Base-by-base conservation (phyloP, 441 rosid genomes). In the Viola pubescens region DNA sequence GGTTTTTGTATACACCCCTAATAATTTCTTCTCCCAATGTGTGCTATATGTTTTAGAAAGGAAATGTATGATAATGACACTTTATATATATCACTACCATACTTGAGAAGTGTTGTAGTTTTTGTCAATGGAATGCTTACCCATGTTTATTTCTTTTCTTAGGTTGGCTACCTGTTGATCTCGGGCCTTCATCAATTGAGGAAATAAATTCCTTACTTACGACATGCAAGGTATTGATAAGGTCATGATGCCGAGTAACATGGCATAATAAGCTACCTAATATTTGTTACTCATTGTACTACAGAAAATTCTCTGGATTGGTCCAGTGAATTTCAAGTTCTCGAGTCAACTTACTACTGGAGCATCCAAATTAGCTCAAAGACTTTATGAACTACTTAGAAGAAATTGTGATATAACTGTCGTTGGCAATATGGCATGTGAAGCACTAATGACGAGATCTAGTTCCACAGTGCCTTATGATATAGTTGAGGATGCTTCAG, bases 151-250 rank as follows among this genome's bases (percentile, higher is more conserved):
- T 68, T 57, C 41, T 66, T 67, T 26, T 26, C 34, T 58, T 77
- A 87, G 90, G 88, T 73, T 82, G 83, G 85, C 68, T 61, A 48
- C 90, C 87, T 39, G 76, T 82, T 64, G 94, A 84, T 78, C 69
- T 84, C 60, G 94, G 90, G 59, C 90, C 88, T 48, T 64, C 61
- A 42, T 75, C 90, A 54, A 56, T 81, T 71, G 72, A 84, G 39
- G 85, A 81, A 73, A 75, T 87, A 59, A 60, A 68, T 37, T 67
- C 78, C 62, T 61, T 79, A 49, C 75, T 87, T 50, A 61, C 55
- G 54, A 76, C 68, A 57, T 82, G 81, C 72, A 76, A 87, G 94
- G 94, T 84, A 77, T 68, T 64, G 62, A 59, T 53, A 47, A 64
- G 38, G 12, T 42, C 52, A n/a, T 52, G 54, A 52, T 46, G 46